These are phyloP conservation scores for Ophiostoma australiae DNA, from an alignment of 2,329 filamentous ascomycete species.

Conservation along the genomic window DNA sequence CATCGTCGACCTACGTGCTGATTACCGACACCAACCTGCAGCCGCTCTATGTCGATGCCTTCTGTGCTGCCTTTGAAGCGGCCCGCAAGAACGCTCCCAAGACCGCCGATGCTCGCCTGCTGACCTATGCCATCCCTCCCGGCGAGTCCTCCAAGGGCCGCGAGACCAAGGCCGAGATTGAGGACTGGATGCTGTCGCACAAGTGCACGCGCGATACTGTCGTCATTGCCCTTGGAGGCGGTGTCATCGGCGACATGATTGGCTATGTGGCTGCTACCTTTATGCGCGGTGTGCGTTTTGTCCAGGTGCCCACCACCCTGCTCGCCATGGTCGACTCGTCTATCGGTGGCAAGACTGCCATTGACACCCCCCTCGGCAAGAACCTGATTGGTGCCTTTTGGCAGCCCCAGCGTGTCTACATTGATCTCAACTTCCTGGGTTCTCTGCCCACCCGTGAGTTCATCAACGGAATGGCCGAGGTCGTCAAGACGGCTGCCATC, in stretches of 20 bases:
- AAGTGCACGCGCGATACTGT: slow-evolving; percentile 94
- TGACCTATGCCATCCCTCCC: slow-evolving; percentile 81
- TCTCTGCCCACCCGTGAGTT: slow-evolving; percentile 87
- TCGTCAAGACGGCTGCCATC: slow-evolving; percentile 95
- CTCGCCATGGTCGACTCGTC: slow-evolving; percentile 98
- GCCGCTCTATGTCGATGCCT: slow-evolving; percentile 72
- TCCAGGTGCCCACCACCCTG: slow-evolving; percentile 92
- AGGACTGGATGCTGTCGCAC: slow-evolving; percentile 94
- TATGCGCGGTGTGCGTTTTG: slow-evolving; percentile 94
- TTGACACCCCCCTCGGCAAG: slow-evolving; percentile 93
- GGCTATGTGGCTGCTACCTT: slow-evolving; percentile 97
- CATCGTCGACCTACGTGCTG: slow-evolving; percentile 88
- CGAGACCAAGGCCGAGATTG: slow-evolving; percentile 88
- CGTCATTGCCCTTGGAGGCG: slow-evolving; percentile 88
- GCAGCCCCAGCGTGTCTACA: slow-evolving; percentile 91
- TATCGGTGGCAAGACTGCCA: slow-evolving; percentile 96
- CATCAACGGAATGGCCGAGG: slow-evolving; percentile 98
- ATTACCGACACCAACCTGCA: slow-evolving; percentile 94
- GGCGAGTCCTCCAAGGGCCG: slow-evolving; percentile 92
- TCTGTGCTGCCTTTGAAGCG: slow-evolving; percentile 60
- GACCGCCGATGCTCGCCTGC: slow-evolving; percentile 55
- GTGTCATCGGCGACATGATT: slow-evolving; percentile 96
- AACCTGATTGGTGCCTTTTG: slow-evolving; percentile 95
- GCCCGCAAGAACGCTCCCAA: slow-evolving; percentile 38
- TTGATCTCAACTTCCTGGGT: slow-evolving; percentile 86